Conservation (phyloP, 306 rosid species). For the Fragaria iinumae region DNA sequence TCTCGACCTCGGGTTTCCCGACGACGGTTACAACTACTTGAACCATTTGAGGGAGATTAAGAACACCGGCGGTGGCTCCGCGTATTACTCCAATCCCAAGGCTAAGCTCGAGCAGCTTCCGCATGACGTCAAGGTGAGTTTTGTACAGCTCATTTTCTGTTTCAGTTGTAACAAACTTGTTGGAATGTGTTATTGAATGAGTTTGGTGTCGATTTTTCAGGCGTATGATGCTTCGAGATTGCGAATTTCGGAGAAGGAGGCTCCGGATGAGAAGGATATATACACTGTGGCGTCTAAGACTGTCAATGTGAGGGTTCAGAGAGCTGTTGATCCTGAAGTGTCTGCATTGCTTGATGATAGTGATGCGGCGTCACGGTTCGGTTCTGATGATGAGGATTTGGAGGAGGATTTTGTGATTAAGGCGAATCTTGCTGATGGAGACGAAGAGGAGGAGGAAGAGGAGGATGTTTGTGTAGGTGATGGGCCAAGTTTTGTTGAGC, state of each 20-base stretch:
- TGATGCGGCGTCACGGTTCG: slow-evolving; percentile 64
- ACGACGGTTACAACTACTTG: slow-evolving; percentile 89
- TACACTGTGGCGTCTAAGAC: slow-evolving; percentile 66
- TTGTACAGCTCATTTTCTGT: not conserved
- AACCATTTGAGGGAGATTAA: slow-evolving; percentile 70
- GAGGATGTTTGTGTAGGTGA: slow-evolving; percentile 15
- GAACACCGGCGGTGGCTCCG: slow-evolving; percentile 77
- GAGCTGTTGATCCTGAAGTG: slow-evolving; percentile 81
- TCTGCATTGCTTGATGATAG: slow-evolving; percentile 78
- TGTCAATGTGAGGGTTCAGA: slow-evolving; percentile 61
- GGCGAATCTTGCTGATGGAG: slow-evolving; percentile 56
- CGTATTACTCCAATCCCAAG: slow-evolving; percentile 65
- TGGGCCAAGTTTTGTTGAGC: slow-evolving; percentile 19
- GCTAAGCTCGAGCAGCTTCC: slow-evolving; percentile 62
- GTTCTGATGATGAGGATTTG: slow-evolving; percentile 81
- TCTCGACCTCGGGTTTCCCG: slow-evolving; percentile 83
- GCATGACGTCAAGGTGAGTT: slow-evolving; percentile 67
- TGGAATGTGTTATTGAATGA: not conserved
- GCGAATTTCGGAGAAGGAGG: slow-evolving; percentile 44
- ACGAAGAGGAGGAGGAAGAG: slow-evolving; percentile 26
- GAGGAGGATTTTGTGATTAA: slow-evolving; percentile 87
- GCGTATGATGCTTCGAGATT: slow-evolving; percentile 88
- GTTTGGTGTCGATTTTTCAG: slow-evolving; percentile 38
- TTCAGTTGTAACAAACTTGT: not conserved
- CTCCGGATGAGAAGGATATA: slow-evolving; percentile 38